phyloP scores from a whole-genome alignment of 176 grass and related monocot genomes.

The Bolboschoenus planiculmis region DNA sequence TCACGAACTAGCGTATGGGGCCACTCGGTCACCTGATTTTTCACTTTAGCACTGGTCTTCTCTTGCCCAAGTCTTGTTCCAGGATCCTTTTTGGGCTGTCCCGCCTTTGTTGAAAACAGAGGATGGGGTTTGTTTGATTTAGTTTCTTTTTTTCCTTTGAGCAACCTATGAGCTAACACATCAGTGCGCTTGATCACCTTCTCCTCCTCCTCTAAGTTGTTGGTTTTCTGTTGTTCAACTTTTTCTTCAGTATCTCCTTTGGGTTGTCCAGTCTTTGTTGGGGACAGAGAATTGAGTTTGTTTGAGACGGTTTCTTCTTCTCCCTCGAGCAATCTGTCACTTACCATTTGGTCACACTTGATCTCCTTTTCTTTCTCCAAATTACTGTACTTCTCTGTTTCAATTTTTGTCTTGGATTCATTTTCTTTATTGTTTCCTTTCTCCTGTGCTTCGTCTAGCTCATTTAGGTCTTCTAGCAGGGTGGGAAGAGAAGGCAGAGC shows the following conservation, averaged over 20 bases:
- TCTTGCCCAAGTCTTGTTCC: neutral
- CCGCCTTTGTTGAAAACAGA: neutral
- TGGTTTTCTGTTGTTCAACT: neutral
- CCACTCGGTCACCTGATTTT: neutral
- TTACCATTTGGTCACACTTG: neutral
- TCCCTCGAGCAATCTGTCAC: neutral
- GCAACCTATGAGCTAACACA: neutral
- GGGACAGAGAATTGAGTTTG: neutral
- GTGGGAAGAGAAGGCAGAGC: neutral
- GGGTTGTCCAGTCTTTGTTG: neutral
- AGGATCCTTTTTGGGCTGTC: neutral
- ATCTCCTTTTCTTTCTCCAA: conserved; percentile 1
- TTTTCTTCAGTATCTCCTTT: neutral
- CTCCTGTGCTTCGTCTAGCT: neutral
- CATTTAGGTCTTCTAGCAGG: conserved; percentile 1
- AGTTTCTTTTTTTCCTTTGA: neutral
- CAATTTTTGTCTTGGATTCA: neutral
- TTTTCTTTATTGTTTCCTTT: neutral
- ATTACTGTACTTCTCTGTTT: neutral
- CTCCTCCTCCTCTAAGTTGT: neutral
- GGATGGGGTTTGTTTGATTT: neutral
- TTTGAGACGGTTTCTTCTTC: neutral
- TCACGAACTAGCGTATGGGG: neutral
- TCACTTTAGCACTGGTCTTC: neutral
- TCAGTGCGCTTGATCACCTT: neutral